Conservation (phyloP, 2,329 filamentous ascomycete genomes). For the Coniochaeta sp. region DNA sequence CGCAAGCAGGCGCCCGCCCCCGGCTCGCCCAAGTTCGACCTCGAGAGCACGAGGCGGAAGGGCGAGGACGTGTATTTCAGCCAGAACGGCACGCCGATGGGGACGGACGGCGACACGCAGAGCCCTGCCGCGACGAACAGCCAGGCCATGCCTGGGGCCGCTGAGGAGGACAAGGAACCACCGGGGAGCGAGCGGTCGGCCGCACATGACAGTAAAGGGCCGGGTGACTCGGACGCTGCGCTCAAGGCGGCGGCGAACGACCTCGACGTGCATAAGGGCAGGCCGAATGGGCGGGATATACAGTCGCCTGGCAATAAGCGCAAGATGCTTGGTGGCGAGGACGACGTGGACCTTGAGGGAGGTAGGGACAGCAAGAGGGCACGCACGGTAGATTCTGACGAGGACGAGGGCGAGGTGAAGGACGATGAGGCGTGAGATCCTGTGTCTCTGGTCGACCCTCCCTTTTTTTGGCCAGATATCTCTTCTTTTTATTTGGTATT, state of each 20-base stretch:
- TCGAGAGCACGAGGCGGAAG: conserved; percentile 48
- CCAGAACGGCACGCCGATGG: conserved; percentile 39
- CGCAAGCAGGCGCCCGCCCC: conserved; percentile 46
- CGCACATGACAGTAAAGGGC: background rate
- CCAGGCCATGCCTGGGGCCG: background rate
- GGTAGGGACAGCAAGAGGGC: conserved; percentile 12
- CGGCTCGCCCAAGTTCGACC: conserved; percentile 45
- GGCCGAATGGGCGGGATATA: conserved; percentile 12
- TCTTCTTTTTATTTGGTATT: background rate
- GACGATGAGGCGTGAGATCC: conserved; percentile 6
- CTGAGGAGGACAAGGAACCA: background rate
- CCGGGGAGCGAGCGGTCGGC: background rate
- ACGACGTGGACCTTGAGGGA: conserved; percentile 13
- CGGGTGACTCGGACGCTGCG: conserved; percentile 22
- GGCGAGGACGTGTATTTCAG: conserved; percentile 32
- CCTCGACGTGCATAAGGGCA: conserved; percentile 15
- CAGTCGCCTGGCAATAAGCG: conserved; percentile 20
- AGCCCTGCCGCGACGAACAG: conserved; percentile 28
- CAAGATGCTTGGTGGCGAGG: conserved; percentile 9
- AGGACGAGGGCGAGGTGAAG: conserved; percentile 19
- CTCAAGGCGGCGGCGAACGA: conserved; percentile 25
- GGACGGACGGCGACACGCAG: conserved; percentile 36
- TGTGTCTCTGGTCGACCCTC: background rate
- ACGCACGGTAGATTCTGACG: conserved; percentile 13
- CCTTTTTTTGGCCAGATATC: background rate